Conservation (phyloP, 129 eudicot species). For the Deinandra increscens region DNA sequence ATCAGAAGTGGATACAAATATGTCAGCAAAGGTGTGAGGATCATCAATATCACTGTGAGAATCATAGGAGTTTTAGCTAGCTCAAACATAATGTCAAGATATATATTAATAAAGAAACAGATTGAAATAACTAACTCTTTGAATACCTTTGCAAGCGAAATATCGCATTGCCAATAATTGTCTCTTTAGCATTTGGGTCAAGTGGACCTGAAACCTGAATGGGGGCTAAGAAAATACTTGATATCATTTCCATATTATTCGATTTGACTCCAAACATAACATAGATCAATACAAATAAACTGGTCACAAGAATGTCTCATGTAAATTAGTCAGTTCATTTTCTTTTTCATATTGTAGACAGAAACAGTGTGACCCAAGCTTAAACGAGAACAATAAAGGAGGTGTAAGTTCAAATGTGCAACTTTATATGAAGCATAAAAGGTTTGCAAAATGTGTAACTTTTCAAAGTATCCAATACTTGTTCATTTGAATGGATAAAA, state of each 20-base stretch:
- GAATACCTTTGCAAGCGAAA: slow-evolving; percentile 82
- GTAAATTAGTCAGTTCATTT: too few species aligned
- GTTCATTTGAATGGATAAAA: neutral
- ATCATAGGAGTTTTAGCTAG: neutral
- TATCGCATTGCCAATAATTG: slow-evolving; percentile 53
- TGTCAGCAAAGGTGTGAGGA: slow-evolving; percentile 75
- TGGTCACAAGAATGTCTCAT: too few species aligned
- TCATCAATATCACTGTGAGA: slow-evolving; percentile 61
- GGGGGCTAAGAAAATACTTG: slow-evolving; percentile 39
- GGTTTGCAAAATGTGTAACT: neutral
- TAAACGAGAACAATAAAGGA: too few species aligned
- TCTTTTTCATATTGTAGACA: too few species aligned
- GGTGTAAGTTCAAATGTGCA: too few species aligned
- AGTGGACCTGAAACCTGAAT: slow-evolving; percentile 62
- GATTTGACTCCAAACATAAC: neutral
- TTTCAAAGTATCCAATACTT: neutral
- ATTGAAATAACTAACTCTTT: slow-evolving; percentile 1
- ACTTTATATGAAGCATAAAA: neutral
- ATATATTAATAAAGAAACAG: neutral
- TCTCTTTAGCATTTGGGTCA: slow-evolving; percentile 56
- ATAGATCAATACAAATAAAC: too few species aligned
- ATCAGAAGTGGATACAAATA: slow-evolving; percentile 63
- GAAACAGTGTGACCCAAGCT: too few species aligned
- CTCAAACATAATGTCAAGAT: slow-evolving; percentile 13
- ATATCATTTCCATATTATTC: neutral